Conservation (phyloP, 176 grass and related monocot species). For the Eleusine coracana region DNA sequence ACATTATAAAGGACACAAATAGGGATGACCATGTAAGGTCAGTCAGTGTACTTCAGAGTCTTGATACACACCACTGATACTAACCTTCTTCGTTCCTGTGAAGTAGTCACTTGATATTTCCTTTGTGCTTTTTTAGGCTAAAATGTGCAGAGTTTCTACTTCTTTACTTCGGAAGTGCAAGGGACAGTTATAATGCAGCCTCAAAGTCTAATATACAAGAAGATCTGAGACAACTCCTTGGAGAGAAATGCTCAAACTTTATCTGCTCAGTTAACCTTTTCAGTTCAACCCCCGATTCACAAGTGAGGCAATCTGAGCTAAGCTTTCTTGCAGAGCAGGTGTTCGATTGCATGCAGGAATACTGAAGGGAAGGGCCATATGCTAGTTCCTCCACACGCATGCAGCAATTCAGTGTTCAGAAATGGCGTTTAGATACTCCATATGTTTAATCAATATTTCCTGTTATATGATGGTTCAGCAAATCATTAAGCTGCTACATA, state of each 20-base stretch:
- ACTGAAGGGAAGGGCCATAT: background rate
- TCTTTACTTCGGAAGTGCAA: slow-evolving; percentile 45
- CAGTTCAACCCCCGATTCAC: slow-evolving; percentile 31
- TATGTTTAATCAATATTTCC: background rate
- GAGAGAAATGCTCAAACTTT: slow-evolving; percentile 51
- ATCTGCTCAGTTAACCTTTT: slow-evolving; percentile 48
- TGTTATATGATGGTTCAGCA: too few species aligned
- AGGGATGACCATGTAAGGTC: slow-evolving; percentile 51
- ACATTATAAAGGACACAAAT: slow-evolving; percentile 34
- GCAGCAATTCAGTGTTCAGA: background rate
- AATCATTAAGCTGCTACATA: too few species aligned
- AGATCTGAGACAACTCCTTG: slow-evolving; percentile 38
- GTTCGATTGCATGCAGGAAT: slow-evolving; percentile 37
- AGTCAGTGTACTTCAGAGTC: background rate
- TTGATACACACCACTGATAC: too few species aligned
- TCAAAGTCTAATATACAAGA: slow-evolving; percentile 39
- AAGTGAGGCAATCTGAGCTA: slow-evolving; percentile 38
- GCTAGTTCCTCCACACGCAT: background rate
- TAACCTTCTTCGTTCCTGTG: too few species aligned
- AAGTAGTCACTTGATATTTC: background rate
- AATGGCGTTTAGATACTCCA: background rate
- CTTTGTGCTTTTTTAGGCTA: slow-evolving; percentile 34
- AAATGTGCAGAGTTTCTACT: slow-evolving; percentile 66
- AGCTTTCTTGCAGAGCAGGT: slow-evolving; percentile 48
- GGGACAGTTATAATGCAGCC: slow-evolving; percentile 23